phyloP scores from a whole-genome alignment of 768 basidiomycete genomes.

The Psilocybe sp. region DNA sequence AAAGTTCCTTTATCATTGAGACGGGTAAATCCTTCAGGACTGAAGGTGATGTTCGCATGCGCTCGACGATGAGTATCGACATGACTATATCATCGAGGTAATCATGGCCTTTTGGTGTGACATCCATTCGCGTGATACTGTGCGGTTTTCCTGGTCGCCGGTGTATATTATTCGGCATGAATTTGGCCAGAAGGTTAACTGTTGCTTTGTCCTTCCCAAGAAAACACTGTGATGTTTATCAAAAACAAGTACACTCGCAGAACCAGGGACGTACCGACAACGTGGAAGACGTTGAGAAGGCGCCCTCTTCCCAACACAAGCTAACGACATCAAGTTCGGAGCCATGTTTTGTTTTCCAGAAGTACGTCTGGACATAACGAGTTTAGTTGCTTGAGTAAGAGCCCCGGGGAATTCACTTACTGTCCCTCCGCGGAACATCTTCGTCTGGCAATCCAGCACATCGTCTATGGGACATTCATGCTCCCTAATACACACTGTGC shows the following conservation, averaged over 20 bases:
- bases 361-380: slow-evolving; percentile 10
- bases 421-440: slow-evolving; percentile 32
- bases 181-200: slow-evolving; percentile 34
- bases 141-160: slow-evolving; percentile 31
- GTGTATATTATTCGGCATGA: slow-evolving; percentile 30
- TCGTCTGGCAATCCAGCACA: slow-evolving; percentile 27
- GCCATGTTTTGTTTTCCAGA: slow-evolving; percentile 13
- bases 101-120: slow-evolving; percentile 37
- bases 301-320: slow-evolving; percentile 14
- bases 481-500: slow-evolving; percentile 32
- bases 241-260: not conserved
- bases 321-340: slow-evolving; percentile 3
- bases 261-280: slow-evolving; percentile 4
- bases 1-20: slow-evolving; percentile 11
- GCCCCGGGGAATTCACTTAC: not conserved
- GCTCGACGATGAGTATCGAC: slow-evolving; percentile 38
- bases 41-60: slow-evolving; percentile 35
- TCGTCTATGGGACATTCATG: slow-evolving; percentile 35
- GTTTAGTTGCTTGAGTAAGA: not conserved
- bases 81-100: slow-evolving; percentile 41
- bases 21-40: slow-evolving; percentile 13
- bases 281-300: slow-evolving; percentile 7
- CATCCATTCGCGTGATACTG: slow-evolving; percentile 33
- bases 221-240: slow-evolving; percentile 29
- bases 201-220: slow-evolving; percentile 33